Evolutionary conservation across 2,329 filamentous ascomycete species (phyloP), one percentile per base, ranked within the genome.

Genomic region (Geosmithia putterillii): DNA sequence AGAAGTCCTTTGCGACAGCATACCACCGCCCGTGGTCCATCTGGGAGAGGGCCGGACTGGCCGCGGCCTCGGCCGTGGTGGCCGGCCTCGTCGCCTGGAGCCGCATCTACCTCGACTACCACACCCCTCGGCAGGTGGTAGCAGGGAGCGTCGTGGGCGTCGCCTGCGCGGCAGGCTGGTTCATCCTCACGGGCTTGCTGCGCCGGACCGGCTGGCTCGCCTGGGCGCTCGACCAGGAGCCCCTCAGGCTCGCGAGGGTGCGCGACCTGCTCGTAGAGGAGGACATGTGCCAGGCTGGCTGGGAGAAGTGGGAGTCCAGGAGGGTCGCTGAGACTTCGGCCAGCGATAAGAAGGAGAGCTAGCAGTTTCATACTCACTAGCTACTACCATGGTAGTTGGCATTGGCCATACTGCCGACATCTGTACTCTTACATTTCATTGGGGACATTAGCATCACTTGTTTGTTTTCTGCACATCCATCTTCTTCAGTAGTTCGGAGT

Each of bases 71-170:
- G 32, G 65, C 83, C 38, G 63, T 64, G 2, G 70, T 79, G 44
- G 85, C 86, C 1, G 74, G 65, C 1, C 66, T 74, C 8, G 87
- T 95, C 6, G 85, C 89, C 18, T 78, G 76, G 61, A 95, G 88
- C 55, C 74, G 92, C 44, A 75, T 94, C 38, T 98, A 98, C 58
- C 69, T 98, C 48, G 87, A 81, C 60, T 98, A 98, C 58, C 92
- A 98, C 63, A 95, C 90, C 1, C 71, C 77, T 34, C 81, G 73
- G 55, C 92, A 98, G 66, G 92, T 98, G 9, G 54, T 87, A n/a
- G 85, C 83, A 1, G 92, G 92, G 2, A 78, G 73, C 51, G 65
- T 63, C 9, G 86, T 85, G 1, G 92, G 92, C 0, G 66, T 74
- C 1, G 55, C 76, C 1, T 86, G 81, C 53, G 89, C 85, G 1